These are phyloP conservation scores for Aspergillus nidulans DNA, from an alignment of 495 filamentous ascomycete genomes.

Conservation along the genomic window DNA sequence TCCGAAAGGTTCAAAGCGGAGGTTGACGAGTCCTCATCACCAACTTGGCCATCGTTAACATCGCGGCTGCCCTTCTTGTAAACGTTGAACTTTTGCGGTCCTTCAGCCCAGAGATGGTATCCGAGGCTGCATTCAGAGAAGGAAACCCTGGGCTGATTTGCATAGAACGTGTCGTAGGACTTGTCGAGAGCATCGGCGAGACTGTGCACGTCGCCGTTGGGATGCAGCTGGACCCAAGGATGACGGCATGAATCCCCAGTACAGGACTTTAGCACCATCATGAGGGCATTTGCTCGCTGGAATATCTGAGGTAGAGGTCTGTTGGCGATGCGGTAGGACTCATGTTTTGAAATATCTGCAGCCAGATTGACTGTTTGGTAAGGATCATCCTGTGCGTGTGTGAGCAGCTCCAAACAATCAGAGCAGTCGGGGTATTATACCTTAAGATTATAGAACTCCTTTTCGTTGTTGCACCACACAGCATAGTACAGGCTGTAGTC, in stretches of 20 bases:
- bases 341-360: conserved; percentile 14
- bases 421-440: conserved; percentile 16
- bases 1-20: neutral
- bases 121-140: conserved; percentile 56
- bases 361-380: conserved; percentile 52
- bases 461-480: conserved; percentile 57
- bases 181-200: conserved; percentile 39
- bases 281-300: conserved; percentile 50
- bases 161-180: conserved; percentile 56
- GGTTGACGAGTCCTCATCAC: neutral
- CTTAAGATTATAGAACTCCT: conserved; percentile 54
- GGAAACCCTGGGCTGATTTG: conserved; percentile 45
- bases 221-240: conserved; percentile 55
- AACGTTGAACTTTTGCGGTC: conserved; percentile 42
- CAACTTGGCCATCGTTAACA: neutral
- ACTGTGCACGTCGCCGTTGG: conserved; percentile 36
- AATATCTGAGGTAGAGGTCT: conserved; percentile 34
- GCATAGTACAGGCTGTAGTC: conserved; percentile 54
- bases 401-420: neutral
- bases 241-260: conserved; percentile 44
- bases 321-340: conserved; percentile 21
- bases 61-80: conserved; percentile 9
- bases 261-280: conserved; percentile 60
- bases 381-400: conserved; percentile 42
- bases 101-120: conserved; percentile 56